Evolutionary conservation across 129 eudicot species (phyloP).

Genomic region (Flaveria brownii): DNA sequence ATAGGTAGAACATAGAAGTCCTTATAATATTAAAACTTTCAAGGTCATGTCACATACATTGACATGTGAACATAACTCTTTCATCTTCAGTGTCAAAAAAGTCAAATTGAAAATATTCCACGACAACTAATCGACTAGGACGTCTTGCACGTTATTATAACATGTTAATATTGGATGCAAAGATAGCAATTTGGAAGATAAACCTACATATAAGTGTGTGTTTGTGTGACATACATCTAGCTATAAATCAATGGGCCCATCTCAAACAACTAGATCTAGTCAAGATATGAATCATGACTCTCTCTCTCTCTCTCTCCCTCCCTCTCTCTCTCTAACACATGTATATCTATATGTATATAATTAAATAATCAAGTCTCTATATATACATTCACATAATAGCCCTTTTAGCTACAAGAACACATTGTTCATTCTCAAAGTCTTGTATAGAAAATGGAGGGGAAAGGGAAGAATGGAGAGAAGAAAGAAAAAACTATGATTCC

Average conservation of each 20-base stretch:
- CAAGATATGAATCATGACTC: conserved; percentile 6
- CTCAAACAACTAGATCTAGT: conserved; percentile 11
- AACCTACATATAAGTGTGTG: too few relatives aligned
- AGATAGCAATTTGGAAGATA: too few relatives aligned
- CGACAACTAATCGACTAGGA: too few relatives aligned
- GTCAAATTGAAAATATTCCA: too few relatives aligned
- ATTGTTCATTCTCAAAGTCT: conserved; percentile 15
- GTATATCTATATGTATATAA: background rate
- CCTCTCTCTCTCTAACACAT: background rate
- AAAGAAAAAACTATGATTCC: conserved; percentile 28
- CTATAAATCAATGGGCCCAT: conserved; percentile 14
- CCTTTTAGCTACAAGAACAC: conserved; percentile 17
- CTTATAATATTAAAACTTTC: background rate
- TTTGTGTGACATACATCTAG: background rate
- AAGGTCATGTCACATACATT: background rate
- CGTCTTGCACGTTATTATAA: background rate
- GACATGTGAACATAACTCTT: background rate
- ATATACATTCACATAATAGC: background rate
- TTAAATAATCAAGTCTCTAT: background rate
- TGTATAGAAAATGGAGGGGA: conserved; percentile 27
- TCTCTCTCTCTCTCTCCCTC: conserved; percentile 4
- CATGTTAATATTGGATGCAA: background rate
- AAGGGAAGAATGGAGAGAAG: conserved; percentile 32
- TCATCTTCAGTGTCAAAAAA: too few relatives aligned
- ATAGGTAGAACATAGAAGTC: background rate